phyloP scores from a whole-genome alignment of 148 eudicot species.

The Oxyria digyna region DNA sequence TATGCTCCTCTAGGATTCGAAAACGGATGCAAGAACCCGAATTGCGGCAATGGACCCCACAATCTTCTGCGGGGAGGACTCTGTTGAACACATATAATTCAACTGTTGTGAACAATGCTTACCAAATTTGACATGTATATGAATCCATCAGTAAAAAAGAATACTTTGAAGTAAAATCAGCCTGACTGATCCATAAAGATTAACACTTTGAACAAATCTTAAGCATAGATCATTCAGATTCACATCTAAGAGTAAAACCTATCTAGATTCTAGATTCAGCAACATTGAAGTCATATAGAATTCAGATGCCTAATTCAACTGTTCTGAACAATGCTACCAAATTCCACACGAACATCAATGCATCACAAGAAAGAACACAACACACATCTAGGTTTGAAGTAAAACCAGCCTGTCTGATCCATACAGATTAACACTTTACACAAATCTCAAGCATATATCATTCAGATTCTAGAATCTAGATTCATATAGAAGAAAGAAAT shows the following conservation, averaged over 20 bases:
- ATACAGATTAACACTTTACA: neutral
- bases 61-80: constrained; percentile 30
- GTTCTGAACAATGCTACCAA: neutral
- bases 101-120: neutral
- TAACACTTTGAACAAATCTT: neutral
- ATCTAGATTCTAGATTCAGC: no score
- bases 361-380: neutral
- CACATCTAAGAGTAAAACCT: no score
- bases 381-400: neutral
- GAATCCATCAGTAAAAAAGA: neutral
- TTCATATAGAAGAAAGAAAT: neutral
- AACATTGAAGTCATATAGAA: no score
- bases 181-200: neutral
- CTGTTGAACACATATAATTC: constrained; percentile 16
- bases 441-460: neutral
- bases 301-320: no score
- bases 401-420: neutral
- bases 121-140: neutral
- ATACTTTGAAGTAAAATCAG: neutral
- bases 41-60: constrained; percentile 36
- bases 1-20: constrained; percentile 30
- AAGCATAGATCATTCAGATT: neutral
- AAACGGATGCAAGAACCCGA: constrained; percentile 26
- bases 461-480: neutral
- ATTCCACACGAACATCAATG: neutral